Percentiles rank a stretch among this genome's conserved stretches.
Conservation (phyloP, 1,139 yeast species). For the Zygosaccharomyces sapae region DNA sequence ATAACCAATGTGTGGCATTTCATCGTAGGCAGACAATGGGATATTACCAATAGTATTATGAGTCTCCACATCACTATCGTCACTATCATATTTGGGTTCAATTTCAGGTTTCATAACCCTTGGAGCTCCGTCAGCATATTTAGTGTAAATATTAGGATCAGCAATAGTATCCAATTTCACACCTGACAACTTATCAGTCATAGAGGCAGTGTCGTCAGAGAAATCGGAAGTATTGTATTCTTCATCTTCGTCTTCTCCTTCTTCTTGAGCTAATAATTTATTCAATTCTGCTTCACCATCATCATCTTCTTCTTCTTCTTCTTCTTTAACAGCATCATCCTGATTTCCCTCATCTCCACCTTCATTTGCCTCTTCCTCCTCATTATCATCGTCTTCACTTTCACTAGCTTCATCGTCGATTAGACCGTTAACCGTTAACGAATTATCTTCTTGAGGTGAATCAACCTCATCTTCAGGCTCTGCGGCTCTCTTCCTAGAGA, state of each 20-base stretch:
- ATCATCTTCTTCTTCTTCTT: conserved; percentile 39
- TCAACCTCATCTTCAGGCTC: conserved; percentile 11
- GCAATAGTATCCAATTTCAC: conserved; percentile 50
- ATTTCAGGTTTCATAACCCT: conserved; percentile 82
- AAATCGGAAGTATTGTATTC: conserved; percentile 35
- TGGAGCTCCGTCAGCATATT: conserved; percentile 74
- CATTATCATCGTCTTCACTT: conserved; percentile 21
- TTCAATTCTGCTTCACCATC: conserved; percentile 65
- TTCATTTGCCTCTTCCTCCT: conserved; percentile 29
- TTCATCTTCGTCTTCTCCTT: conserved; percentile 35
- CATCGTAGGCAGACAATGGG: conserved; percentile 90
- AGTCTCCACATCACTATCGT: conserved; percentile 84
- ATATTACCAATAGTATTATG: conserved; percentile 88
- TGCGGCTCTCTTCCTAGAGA: conserved; percentile 16
- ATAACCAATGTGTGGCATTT: conserved; percentile 95
- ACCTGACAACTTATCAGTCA: conserved; percentile 54
- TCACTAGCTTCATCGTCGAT: conserved; percentile 35
- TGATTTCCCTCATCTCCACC: conserved; percentile 12
- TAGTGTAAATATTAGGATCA: conserved; percentile 44
- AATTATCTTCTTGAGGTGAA: conserved; percentile 11
- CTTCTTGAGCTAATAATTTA: conserved; percentile 51
- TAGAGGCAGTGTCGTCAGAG: conserved; percentile 42
- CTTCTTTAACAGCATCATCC: conserved; percentile 5
- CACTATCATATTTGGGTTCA: conserved; percentile 87
- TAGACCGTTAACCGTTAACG: conserved; percentile 13